Percentiles rank a stretch among this genome's conserved stretches.
phyloP scores from a whole-genome alignment of 257 asterid genomes.

The Capsicum chinense region DNA sequence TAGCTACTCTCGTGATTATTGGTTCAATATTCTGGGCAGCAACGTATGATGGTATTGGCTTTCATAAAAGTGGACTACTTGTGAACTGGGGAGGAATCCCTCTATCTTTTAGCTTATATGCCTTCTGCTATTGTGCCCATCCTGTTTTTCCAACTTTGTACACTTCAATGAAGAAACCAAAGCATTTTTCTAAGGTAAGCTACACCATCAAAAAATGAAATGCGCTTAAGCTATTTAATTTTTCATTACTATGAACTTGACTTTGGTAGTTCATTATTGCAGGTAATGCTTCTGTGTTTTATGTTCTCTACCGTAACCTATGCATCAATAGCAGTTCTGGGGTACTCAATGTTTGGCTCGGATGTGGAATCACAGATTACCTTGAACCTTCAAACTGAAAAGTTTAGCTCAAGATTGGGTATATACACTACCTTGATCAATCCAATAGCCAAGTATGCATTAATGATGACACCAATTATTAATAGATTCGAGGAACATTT shows the following conservation, averaged over 20 bases:
- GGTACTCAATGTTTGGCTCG: slow-evolving; percentile 81
- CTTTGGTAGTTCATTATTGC: slow-evolving; percentile 28
- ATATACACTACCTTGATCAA: slow-evolving; percentile 78
- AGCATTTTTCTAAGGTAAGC: slow-evolving; percentile 76
- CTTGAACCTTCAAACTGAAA: slow-evolving; percentile 63
- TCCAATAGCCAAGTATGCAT: slow-evolving; percentile 81
- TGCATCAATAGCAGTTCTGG: slow-evolving; percentile 70
- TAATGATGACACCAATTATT: slow-evolving; percentile 77
- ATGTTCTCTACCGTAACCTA: slow-evolving; percentile 61
- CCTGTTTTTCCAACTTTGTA: slow-evolving; percentile 91
- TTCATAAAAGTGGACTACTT: slow-evolving; percentile 50
- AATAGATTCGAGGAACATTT: slow-evolving; percentile 54
- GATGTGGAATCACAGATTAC: slow-evolving; percentile 69
- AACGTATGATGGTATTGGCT: slow-evolving; percentile 62
- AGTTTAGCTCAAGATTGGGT: slow-evolving; percentile 67
- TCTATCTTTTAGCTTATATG: slow-evolving; percentile 71
- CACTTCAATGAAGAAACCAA: slow-evolving; percentile 77
- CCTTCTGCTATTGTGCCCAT: slow-evolving; percentile 94
- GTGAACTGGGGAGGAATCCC: slow-evolving; percentile 64
- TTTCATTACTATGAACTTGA: neutral
- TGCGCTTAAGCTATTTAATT: too few species aligned
- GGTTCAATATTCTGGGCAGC: slow-evolving; percentile 73
- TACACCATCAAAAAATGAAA: neutral
- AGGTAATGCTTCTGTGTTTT: slow-evolving; percentile 81
- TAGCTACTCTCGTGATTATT: slow-evolving; percentile 71